Evolutionary conservation across 805 yeast genomes (phyloP).

Genomic region (Candida caryicola): DNA sequence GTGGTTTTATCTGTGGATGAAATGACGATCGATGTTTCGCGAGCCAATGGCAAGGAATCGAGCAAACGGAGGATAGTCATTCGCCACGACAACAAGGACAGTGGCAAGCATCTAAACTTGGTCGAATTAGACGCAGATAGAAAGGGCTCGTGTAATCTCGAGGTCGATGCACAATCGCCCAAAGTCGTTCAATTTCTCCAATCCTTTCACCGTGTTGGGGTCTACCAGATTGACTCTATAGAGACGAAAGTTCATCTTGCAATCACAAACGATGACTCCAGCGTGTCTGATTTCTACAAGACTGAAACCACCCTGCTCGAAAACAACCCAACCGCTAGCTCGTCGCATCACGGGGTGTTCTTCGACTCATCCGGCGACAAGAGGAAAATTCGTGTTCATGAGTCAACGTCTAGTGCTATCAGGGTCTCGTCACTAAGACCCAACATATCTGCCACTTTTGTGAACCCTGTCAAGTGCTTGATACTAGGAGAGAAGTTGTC

Average conservation of each 20-base stretch:
- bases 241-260: slow-evolving; percentile 11
- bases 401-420: background rate
- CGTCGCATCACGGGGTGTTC: background rate
- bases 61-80: slow-evolving; percentile 1
- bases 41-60: slow-evolving; percentile 3
- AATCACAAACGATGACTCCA: slow-evolving; percentile 2
- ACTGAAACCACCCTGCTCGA: background rate
- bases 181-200: slow-evolving; percentile 23
- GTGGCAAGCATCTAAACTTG: background rate
- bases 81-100: background rate
- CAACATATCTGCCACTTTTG: slow-evolving; percentile 13
- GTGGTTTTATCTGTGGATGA: slow-evolving; percentile 9
- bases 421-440: slow-evolving; percentile 21
- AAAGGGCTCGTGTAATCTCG: background rate
- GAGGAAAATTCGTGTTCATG: background rate
- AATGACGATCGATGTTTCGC: slow-evolving; percentile 7
- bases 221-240: slow-evolving; percentile 17
- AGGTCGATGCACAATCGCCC: background rate
- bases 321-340: background rate
- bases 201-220: slow-evolving; percentile 21
- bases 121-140: background rate
- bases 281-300: background rate
- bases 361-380: background rate
- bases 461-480: slow-evolving; percentile 9
- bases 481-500: slow-evolving; percentile 31